Conservation (phyloP, 106 monocot genomes). For the Ottelia alismoides region DNA sequence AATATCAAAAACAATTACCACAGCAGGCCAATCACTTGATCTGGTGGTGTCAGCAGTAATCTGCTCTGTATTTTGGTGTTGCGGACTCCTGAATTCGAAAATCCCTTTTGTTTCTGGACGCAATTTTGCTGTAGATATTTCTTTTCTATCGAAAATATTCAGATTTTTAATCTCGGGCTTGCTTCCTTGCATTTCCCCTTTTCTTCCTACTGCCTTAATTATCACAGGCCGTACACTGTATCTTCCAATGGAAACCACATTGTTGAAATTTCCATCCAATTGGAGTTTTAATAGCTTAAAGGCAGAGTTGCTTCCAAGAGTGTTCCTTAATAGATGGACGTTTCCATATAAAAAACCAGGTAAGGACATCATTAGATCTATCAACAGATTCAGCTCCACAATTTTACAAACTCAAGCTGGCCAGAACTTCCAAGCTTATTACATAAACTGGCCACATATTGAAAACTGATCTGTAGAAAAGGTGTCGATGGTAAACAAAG, state of each 20-base stretch:
- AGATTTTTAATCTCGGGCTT: slow-evolving; percentile 17
- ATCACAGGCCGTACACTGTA: slow-evolving; percentile 11
- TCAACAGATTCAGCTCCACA: no score
- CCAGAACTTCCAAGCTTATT: no score
- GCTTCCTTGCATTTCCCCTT: slow-evolving; percentile 18
- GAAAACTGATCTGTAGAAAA: no score
- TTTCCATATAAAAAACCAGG: slow-evolving; percentile 39
- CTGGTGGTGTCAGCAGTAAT: slow-evolving; percentile 23
- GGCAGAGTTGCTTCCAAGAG: slow-evolving; percentile 14
- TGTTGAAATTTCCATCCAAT: slow-evolving; percentile 10
- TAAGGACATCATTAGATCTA: slow-evolving; percentile 72
- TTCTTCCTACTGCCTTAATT: slow-evolving; percentile 25
- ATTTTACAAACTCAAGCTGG: no score
- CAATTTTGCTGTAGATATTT: slow-evolving; percentile 13
- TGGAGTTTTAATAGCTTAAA: slow-evolving; percentile 22
- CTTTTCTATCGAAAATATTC: slow-evolving; percentile 17
- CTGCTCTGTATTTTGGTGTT: slow-evolving; percentile 20
- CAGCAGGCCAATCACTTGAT: slow-evolving; percentile 40
- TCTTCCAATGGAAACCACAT: slow-evolving; percentile 16
- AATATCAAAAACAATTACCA: slow-evolving; percentile 77
- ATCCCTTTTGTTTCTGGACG: slow-evolving; percentile 12
- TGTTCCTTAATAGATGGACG: slow-evolving; percentile 41
- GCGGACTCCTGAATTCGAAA: slow-evolving; percentile 24
- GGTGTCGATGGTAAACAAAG: no score
- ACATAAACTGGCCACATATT: no score